Conservation (phyloP, 139 green algal genomes). For the Chlamydomonas urium region DNA sequence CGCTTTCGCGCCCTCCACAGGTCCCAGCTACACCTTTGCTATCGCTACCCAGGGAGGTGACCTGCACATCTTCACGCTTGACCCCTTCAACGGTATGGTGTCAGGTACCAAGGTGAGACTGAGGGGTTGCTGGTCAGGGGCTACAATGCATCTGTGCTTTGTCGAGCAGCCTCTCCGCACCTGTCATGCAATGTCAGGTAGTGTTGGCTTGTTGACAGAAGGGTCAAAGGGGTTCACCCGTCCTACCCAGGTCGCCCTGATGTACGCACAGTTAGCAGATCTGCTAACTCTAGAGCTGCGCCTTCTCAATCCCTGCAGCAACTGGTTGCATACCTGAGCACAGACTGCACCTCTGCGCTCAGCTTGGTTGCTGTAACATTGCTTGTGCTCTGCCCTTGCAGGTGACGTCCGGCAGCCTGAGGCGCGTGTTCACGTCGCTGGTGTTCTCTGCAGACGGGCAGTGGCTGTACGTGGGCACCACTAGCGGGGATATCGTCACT, state of each 20-base stretch:
- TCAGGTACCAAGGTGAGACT: slow-evolving; percentile 16
- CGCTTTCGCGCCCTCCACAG: slow-evolving; percentile 25
- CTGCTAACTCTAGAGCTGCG: too few species aligned
- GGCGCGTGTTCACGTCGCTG: slow-evolving; percentile 39
- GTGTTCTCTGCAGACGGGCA: slow-evolving; percentile 39
- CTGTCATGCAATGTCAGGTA: too few species aligned
- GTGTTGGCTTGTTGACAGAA: too few species aligned
- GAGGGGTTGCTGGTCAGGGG: too few species aligned
- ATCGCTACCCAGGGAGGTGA: slow-evolving; percentile 24
- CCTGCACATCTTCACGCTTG: slow-evolving; percentile 22
- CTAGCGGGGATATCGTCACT: slow-evolving; percentile 44
- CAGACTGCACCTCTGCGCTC: too few species aligned
- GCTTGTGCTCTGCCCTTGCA: too few species aligned
- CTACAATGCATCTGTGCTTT: neutral
- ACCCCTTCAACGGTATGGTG: slow-evolving; percentile 3
- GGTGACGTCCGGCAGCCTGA: slow-evolving; percentile 39
- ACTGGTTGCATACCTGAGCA: too few species aligned
- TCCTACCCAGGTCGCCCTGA: too few species aligned
- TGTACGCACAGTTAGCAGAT: too few species aligned
- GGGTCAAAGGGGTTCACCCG: too few species aligned
- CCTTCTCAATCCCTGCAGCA: too few species aligned
- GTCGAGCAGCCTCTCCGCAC: too few species aligned
- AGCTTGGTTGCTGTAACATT: neutral
- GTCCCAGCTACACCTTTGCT: slow-evolving; percentile 39
- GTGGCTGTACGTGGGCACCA: slow-evolving; percentile 56